Conservation (phyloP, 192 early-diverging fungal species). For the Umbelopsis sp. region DNA sequence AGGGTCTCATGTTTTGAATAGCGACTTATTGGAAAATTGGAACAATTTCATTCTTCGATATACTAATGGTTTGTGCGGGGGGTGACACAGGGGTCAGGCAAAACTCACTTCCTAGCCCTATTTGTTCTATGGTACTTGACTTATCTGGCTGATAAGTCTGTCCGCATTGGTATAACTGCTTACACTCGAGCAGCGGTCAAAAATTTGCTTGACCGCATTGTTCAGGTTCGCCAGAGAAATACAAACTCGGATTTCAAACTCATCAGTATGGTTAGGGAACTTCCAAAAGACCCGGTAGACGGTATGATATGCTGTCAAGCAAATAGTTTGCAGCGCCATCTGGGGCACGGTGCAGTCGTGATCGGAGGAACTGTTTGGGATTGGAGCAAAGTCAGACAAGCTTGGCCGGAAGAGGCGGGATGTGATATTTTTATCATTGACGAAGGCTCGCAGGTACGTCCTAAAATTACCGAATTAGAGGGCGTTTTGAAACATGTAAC, state of each 20-base stretch:
- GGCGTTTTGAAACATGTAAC: too few relatives aligned
- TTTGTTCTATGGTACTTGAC: constrained; percentile 43
- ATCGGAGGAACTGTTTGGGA: constrained; percentile 46
- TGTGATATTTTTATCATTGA: constrained; percentile 42
- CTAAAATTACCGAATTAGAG: not conserved
- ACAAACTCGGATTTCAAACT: constrained; percentile 30
- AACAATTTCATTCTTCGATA: not conserved
- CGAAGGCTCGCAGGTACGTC: constrained; percentile 41
- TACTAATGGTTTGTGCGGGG: not conserved
- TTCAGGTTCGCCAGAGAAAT: constrained; percentile 31
- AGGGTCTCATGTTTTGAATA: not conserved
- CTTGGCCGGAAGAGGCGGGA: constrained; percentile 6
- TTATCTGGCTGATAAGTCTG: constrained; percentile 35
- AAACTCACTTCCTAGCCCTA: constrained; percentile 54
- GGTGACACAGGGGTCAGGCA: constrained; percentile 51
- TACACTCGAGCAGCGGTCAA: constrained; percentile 52
- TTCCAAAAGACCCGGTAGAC: not conserved
- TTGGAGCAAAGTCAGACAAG: constrained; percentile 40
- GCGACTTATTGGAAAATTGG: not conserved
- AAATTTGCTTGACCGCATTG: constrained; percentile 43
- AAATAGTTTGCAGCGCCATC: not conserved
- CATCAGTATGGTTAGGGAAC: constrained; percentile 30
- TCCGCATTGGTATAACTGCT: constrained; percentile 52
- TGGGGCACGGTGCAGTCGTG: constrained; percentile 27
- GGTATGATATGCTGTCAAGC: constrained; percentile 26